phyloP scores from a whole-genome alignment of 257 asterid species.

The Solanum pennellii region DNA sequence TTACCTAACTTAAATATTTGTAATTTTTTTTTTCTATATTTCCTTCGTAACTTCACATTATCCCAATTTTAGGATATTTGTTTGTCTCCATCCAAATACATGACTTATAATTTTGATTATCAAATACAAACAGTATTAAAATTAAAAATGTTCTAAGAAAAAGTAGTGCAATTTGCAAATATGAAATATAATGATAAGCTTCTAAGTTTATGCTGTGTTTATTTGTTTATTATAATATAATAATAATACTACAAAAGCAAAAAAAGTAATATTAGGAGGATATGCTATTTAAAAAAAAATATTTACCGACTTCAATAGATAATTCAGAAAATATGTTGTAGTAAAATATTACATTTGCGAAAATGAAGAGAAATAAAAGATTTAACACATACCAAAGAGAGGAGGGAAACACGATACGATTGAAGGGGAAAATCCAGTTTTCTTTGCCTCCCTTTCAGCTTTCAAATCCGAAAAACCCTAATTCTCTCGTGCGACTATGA shows the following conservation, averaged over 20 bases:
- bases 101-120: background rate
- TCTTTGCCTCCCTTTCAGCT: background rate
- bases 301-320: background rate
- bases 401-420: background rate
- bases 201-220: background rate
- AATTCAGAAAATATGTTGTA: background rate
- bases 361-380: background rate
- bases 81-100: too few relatives aligned
- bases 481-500: slow-evolving; percentile 26
- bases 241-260: background rate
- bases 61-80: too few relatives aligned
- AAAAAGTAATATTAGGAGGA: background rate
- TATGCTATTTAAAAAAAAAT: background rate
- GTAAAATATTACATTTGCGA: background rate
- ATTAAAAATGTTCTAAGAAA: background rate
- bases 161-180: background rate
- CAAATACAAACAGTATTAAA: background rate
- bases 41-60: too few relatives aligned
- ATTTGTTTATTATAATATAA: background rate
- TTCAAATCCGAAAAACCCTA: slow-evolving; percentile 14
- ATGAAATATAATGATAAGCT: background rate
- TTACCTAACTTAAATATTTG: too few relatives aligned
- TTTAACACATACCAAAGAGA: background rate
- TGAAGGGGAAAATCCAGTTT: background rate
- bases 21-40: too few relatives aligned